Conservation (phyloP, 1,139 yeast species). For the Geotrichum phurueaensis region DNA sequence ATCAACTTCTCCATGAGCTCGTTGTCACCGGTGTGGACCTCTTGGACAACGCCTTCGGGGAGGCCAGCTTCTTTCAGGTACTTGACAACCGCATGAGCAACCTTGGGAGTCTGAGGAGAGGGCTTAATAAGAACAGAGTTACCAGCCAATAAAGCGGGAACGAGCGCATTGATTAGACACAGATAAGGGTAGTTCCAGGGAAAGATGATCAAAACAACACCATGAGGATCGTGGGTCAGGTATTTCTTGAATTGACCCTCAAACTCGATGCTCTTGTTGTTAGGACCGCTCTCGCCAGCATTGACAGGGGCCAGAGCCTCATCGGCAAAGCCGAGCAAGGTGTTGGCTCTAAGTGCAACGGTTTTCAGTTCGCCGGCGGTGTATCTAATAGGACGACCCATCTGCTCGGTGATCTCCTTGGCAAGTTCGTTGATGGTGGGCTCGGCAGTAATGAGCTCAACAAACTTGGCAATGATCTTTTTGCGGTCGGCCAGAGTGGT, state of each 20-base stretch:
- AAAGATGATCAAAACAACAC: conserved; percentile 77
- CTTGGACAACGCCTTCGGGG: conserved; percentile 75
- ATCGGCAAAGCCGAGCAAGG: conserved; percentile 32
- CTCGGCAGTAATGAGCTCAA: conserved; percentile 29
- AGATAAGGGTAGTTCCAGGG: conserved; percentile 87
- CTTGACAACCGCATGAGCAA: conserved; percentile 61
- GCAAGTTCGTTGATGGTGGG: conserved; percentile 28
- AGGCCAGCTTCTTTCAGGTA: conserved; percentile 66
- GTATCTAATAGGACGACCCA: conserved; percentile 37
- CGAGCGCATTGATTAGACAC: conserved; percentile 75
- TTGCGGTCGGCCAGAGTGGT: conserved; percentile 31
- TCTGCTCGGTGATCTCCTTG: conserved; percentile 33
- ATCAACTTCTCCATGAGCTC: conserved; percentile 59
- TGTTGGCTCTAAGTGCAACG: conserved; percentile 32
- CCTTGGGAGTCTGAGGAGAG: conserved; percentile 76
- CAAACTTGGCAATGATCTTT: conserved; percentile 28
- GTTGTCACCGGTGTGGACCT: conserved; percentile 53
- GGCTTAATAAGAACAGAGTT: conserved; percentile 76
- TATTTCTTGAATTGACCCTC: conserved; percentile 37
- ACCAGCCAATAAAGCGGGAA: conserved; percentile 80
- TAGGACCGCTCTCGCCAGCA: conserved; percentile 24
- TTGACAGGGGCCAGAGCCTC: conserved; percentile 33
- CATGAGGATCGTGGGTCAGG: conserved; percentile 58
- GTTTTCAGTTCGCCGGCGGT: conserved; percentile 35
- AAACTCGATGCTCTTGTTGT: conserved; percentile 13